phyloP scores from a whole-genome alignment of 805 yeast genomes.

The Ogataea angusta region DNA sequence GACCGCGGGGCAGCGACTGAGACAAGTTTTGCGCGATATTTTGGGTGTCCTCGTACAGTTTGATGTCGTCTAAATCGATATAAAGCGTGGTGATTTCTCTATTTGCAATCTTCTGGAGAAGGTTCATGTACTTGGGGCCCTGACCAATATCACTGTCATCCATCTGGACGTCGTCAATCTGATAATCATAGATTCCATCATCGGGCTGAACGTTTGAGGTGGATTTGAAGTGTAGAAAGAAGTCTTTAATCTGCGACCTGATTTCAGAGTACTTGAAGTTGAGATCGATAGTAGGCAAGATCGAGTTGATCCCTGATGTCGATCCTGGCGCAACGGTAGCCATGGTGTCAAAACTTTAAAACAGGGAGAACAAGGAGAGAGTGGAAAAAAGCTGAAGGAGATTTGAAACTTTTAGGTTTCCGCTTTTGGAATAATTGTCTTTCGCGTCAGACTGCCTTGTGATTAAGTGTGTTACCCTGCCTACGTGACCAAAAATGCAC shows the following conservation, averaged over 20 bases:
- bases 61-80: constrained; percentile 83
- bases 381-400: constrained; percentile 8
- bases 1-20: constrained; percentile 19
- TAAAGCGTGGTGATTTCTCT: constrained; percentile 67
- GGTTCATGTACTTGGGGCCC: constrained; percentile 71
- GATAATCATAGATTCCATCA: constrained; percentile 36
- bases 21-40: constrained; percentile 16
- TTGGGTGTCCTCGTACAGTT: constrained; percentile 56
- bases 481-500: background rate
- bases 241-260: constrained; percentile 55
- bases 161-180: constrained; percentile 29
- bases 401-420: constrained; percentile 10
- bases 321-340: constrained; percentile 23
- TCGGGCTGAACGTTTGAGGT: constrained; percentile 25
- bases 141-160: constrained; percentile 28
- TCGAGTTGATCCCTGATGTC: constrained; percentile 19
- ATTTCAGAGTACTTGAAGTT: constrained; percentile 62
- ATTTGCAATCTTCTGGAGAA: constrained; percentile 79
- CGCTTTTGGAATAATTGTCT: constrained; percentile 8
- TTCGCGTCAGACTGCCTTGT: constrained; percentile 5
- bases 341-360: constrained; percentile 13
- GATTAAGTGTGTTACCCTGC: background rate
- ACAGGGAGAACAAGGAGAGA: background rate
- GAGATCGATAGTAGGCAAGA: constrained; percentile 28
- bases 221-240: constrained; percentile 63